Evolutionary conservation across 2,329 filamentous ascomycete genomes (phyloP), one percentile per base, ranked within the genome.

Genomic region (Venturia nashicola): DNA sequence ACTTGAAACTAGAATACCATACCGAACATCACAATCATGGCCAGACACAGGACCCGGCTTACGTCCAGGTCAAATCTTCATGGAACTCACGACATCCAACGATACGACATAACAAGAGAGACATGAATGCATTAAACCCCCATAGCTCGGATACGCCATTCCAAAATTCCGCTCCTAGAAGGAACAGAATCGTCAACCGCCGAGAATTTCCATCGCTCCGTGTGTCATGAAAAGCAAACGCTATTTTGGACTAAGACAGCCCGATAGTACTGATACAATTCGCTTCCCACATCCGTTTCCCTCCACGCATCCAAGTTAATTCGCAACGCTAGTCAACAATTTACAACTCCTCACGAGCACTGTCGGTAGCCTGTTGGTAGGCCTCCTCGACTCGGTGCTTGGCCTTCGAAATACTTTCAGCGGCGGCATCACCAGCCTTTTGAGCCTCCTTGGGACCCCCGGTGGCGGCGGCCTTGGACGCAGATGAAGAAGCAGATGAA

Each of bases 261-360:
- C n/a, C 6, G 44, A 23, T 6, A 48, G 20, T 27, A 51, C n/a
- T 32, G 14, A 57, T 57, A 57, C 32, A 57, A 6, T 12, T 57
- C 51, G 14, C 32, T 18, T 27, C n/a, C 51, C 51, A 14, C 8
- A 36, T 36, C 11, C 14, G 11, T 36, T 9, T 20, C 6, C 18
- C 14, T 57, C 12, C 27, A 27, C 27, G 27, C 27, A 27, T 27
- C 23, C 23, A 23, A 32, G 7, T n/a, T 5, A 16, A n/a, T 57
- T 11, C 14, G 14, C 14, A 2, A 42, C 5, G 27, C 14, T 20
- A 32, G 11, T 32, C 23, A 27, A 40, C 65, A 34, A 40, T 65
- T 65, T 78, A 79, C 75, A 79, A 76, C 73, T 79, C 77, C 66
- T 78, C 70, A 74, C 78, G 78, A 68, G 71, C 71, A 64, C 68